Evolutionary conservation across 768 basidiomycete genomes (phyloP), one percentile per base, ranked within the genome.

Genomic region (Crucibulum laeve): DNA sequence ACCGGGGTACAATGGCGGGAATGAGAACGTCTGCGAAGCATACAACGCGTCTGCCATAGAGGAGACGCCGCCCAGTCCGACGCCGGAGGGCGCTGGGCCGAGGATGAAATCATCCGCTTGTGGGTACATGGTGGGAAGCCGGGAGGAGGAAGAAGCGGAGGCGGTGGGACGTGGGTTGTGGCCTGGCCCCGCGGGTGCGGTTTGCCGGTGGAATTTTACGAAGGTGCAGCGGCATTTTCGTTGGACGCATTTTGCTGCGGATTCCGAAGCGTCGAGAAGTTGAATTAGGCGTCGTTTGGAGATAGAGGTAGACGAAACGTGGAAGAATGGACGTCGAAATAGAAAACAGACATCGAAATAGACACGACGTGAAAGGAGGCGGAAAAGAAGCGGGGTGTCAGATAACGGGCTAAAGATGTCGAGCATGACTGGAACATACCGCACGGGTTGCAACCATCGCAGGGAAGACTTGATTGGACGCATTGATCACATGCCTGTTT

Each of bases 401-500:
- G 21, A 26, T 25, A 11, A 10, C 19, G 19, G 18, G 18, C 8
- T 8, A 17, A 21, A 21, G 36, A 21, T 13, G 36, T 8, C 10
- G 10, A 10, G 36, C 19, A 23, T 35, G 25, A 18, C 19, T 8
- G 23, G 17, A 21, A 75, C 81, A 45, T 51, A 88, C 87, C 70
- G 53, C 87, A 91, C 3, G 87, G 87, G 60, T 85, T 87, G 45
- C 74, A 76, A 13, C 87, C 87, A 52, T 91, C 87, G 52, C 87
- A 91, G 0, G 85, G 85, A 3, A 88, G 65, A 52, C 76, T 82
- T 6, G 78, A 73, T 53, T 84, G 79, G 34, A 88, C 85, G 51
- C 89, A 91, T 51, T 90, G 85, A 61, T 91, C 89, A 57, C 89
- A 91, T 1, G 85, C 83, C 58, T 89, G 86, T 57, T 88, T 90